These are phyloP conservation scores for Abrus precatorius DNA, from an alignment of 306 rosid genomes.

Conservation along the genomic window DNA sequence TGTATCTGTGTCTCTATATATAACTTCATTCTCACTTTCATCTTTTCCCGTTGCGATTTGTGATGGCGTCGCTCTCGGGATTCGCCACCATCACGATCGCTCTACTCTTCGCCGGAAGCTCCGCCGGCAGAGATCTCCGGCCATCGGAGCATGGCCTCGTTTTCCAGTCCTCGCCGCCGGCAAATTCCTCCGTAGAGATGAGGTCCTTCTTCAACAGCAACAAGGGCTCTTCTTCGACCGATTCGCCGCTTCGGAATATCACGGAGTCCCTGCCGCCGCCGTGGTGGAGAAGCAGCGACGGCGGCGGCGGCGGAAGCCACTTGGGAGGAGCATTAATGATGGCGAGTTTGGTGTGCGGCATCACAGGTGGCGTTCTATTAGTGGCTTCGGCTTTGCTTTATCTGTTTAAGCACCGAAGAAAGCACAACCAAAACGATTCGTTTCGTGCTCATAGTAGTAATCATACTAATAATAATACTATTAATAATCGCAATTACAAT, in stretches of 20 bases:
- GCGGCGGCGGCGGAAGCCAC: conserved; percentile 48
- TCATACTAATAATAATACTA: not conserved
- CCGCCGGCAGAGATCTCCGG: conserved; percentile 69
- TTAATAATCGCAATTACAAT: not conserved
- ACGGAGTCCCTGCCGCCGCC: conserved; percentile 53
- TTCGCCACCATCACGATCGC: conserved; percentile 24
- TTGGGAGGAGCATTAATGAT: conserved; percentile 57
- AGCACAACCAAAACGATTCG: conserved; percentile 35
- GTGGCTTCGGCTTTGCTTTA: conserved; percentile 67
- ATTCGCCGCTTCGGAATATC: conserved; percentile 56
- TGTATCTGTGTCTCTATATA: no score
- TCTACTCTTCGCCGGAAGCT: conserved; percentile 43
- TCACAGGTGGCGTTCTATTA: conserved; percentile 78
- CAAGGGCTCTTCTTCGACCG: conserved; percentile 45
- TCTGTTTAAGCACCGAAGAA: conserved; percentile 56
- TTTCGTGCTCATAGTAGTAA: not conserved
- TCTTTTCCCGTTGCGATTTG: not conserved
- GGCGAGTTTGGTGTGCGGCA: conserved; percentile 77
- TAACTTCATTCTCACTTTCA: not conserved
- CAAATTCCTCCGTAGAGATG: conserved; percentile 57
- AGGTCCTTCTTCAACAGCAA: conserved; percentile 74
- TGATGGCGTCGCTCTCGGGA: conserved; percentile 48
- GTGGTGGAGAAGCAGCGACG: conserved; percentile 54
- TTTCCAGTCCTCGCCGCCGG: conserved; percentile 60
- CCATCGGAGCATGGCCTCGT: conserved; percentile 86